phyloP scores from a whole-genome alignment of 2,329 filamentous ascomycete genomes.

The Ambrosiella cleistominuta region DNA sequence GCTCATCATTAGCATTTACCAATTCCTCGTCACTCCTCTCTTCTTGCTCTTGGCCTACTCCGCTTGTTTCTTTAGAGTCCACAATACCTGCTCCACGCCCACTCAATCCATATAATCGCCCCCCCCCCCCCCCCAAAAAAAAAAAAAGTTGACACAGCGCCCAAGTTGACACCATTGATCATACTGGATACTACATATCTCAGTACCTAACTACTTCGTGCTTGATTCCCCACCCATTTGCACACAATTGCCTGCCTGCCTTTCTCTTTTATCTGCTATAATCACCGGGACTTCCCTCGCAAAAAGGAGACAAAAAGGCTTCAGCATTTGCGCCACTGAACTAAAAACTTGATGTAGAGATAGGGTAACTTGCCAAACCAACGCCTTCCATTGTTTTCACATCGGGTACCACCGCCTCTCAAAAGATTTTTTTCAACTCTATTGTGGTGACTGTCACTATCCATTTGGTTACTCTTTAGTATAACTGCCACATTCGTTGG shows the following conservation, averaged over 20 bases:
- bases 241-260: neutral
- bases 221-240: too few relatives aligned
- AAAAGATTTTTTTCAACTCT: neutral
- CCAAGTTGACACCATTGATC: neutral
- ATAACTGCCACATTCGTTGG: neutral
- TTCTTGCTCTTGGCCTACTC: neutral
- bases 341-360: too few relatives aligned
- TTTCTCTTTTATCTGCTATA: neutral
- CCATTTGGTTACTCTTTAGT: neutral
- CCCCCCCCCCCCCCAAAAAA: neutral
- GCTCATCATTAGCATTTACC: neutral
- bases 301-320: neutral
- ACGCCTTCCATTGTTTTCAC: neutral
- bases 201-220: too few relatives aligned
- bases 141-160: neutral
- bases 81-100: neutral
- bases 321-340: too few relatives aligned
- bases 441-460: neutral
- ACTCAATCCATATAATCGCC: neutral
- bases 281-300: neutral
- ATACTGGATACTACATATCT: too few relatives aligned
- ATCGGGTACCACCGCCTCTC: neutral
- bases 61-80: neutral
- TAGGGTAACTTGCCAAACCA: too few relatives aligned
- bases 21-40: neutral